Base-by-base conservation (phyloP, 495 filamentous ascomycete species). In the Astrocystis sublimbata region DNA sequence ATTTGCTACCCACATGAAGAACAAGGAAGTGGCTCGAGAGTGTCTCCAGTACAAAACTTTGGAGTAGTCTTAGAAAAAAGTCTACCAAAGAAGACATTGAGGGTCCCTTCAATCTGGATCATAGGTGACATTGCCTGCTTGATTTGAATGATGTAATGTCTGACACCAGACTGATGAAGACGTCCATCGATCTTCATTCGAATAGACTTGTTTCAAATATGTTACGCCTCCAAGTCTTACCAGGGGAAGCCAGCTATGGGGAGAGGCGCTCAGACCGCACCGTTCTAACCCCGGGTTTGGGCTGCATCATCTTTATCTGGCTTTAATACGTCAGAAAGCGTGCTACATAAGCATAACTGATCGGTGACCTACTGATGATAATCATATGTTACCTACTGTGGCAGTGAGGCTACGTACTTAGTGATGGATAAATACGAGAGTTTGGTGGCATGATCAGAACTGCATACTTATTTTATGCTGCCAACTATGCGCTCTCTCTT, bases 71-170 rank as follows among this genome's bases (percentile, higher is more conserved):
- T 26, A 15, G 4, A n/a, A 30, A 28, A 30, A 12, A 47, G 23
- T 21, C 23, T 47, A 6, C 1, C 17, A 2, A 7, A 4, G 24
- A 26, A 26, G 30, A 47, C 45, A 47, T 47, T 17, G 13, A 47
- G 0, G 45, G 24, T 2, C 46, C 6, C 12, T 15, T 49, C 13
- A 6, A n/a, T 30, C 46, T n/a, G 15, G 46, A 47, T 24, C 23
- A 49, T n/a, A 49, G 24, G 28, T 8, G 26, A 49, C 24, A 49
- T 49, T 26, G 26, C 15, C 46, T 30, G 17, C 19, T 26, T 30
- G 10, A 26, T 13, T 15, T 23, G 40, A 24, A 54, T 41, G 51
- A 54, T 54, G 51, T 54, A 54, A 54, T 54, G 8, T 23, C n/a
- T n/a, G n/a, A n/a, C 26, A 30, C 45, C 2, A 15, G 12, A 47